Conservation (phyloP, 2,329 filamentous ascomycete species). For the Pseudopyricularia cyperi region DNA sequence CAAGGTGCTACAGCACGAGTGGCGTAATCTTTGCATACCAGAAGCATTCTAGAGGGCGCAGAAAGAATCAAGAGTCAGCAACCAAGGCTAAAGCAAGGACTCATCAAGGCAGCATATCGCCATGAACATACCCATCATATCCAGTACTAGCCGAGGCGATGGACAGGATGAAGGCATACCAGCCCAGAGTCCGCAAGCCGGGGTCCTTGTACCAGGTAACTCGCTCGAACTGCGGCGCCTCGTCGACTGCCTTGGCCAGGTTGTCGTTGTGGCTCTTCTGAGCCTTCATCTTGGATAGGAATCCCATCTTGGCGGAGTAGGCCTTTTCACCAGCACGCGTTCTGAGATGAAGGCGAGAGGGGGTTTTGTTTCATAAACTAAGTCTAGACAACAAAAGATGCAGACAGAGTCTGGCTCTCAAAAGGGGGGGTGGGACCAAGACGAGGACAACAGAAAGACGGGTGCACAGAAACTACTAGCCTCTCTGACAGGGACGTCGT, state of each 20-base stretch:
- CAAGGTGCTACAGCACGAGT: no score
- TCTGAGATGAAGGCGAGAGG: no score
- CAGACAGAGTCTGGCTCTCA: not conserved
- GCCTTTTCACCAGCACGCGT: not conserved
- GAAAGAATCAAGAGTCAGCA: constrained; percentile 1
- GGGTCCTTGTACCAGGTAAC: constrained; percentile 41
- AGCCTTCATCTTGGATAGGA: constrained; percentile 11
- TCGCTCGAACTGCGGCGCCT: constrained; percentile 33
- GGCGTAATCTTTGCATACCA: constrained; percentile 8
- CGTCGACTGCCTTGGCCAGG: constrained; percentile 22
- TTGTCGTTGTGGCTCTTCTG: constrained; percentile 10
- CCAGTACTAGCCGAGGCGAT: constrained; percentile 42
- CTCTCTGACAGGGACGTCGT: not conserved
- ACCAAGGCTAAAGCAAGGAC: not conserved
- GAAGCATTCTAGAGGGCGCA: constrained; percentile 22
- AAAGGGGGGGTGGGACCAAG: no score
- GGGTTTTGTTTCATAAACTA: not conserved
- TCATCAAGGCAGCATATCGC: not conserved
- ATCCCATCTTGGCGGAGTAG: constrained; percentile 11
- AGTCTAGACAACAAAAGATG: not conserved
- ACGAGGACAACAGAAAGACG: not conserved
- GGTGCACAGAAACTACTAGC: not conserved
- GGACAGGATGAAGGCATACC: constrained; percentile 35
- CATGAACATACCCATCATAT: constrained; percentile 34
- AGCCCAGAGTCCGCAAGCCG: constrained; percentile 42